Conservation (phyloP, 179 eudicot species). For the Sideroxylon spinosum region DNA sequence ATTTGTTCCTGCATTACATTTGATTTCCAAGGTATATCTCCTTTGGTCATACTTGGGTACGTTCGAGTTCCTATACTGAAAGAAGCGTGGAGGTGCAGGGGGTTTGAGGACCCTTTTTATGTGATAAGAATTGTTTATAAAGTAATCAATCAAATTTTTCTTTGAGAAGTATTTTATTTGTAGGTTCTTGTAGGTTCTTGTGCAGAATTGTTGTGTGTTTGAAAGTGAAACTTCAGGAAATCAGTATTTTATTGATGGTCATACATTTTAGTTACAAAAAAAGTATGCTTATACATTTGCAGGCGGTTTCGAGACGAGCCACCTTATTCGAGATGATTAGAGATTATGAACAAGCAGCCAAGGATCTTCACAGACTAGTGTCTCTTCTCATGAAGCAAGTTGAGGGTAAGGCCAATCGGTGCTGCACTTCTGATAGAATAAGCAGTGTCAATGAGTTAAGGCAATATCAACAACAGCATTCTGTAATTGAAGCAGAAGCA, state of each 20-base stretch:
- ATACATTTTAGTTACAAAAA: too few relatives aligned
- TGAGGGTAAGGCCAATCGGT: conserved; percentile 38
- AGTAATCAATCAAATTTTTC: background rate
- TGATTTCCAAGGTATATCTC: too few relatives aligned
- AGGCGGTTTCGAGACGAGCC: conserved; percentile 90
- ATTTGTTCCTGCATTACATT: too few relatives aligned
- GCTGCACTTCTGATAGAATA: conserved; percentile 31
- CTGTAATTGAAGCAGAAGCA: conserved; percentile 61
- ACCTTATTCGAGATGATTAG: conserved; percentile 82
- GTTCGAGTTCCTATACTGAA: too few relatives aligned
- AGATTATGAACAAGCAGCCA: conserved; percentile 76
- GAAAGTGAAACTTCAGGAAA: too few relatives aligned
- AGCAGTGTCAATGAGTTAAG: conserved; percentile 58
- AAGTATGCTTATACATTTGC: background rate
- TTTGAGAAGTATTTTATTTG: background rate
- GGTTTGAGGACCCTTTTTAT: too few relatives aligned
- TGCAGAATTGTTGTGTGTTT: background rate
- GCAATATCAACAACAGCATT: conserved; percentile 56
- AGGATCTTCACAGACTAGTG: conserved; percentile 59
- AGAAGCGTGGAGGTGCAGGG: too few relatives aligned
- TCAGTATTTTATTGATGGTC: background rate
- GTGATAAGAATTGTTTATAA: too few relatives aligned
- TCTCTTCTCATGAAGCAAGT: conserved; percentile 58
- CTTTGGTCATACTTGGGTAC: too few relatives aligned
- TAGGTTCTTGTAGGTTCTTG: background rate